Evolutionary conservation across 2,329 filamentous ascomycete species (phyloP).

Genomic region (Arachnopeziza araneosa): DNA sequence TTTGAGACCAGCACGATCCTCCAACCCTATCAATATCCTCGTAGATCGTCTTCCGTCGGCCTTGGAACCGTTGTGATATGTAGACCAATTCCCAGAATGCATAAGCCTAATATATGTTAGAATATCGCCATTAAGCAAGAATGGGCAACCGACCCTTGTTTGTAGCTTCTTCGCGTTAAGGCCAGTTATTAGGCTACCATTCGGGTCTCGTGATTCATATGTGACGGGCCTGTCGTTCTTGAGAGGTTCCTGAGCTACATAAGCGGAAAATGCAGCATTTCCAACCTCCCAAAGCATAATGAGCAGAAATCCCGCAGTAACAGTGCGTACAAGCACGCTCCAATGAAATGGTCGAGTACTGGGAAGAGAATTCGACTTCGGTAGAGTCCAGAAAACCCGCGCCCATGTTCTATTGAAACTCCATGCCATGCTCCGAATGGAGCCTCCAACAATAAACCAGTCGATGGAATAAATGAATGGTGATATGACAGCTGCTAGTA

Average conservation of each 20-base stretch:
- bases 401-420: slow-evolving; percentile 63
- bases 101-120: slow-evolving; percentile 52
- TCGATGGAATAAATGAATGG: slow-evolving; percentile 37
- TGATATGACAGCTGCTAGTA: slow-evolving; percentile 37
- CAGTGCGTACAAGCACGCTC: slow-evolving; percentile 49
- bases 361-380: slow-evolving; percentile 61
- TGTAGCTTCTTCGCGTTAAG: slow-evolving; percentile 77
- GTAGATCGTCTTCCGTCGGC: slow-evolving; percentile 73
- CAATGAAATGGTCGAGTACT: slow-evolving; percentile 51
- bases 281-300: slow-evolving; percentile 69
- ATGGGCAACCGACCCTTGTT: slow-evolving; percentile 50
- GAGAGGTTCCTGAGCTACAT: slow-evolving; percentile 72
- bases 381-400: slow-evolving; percentile 69
- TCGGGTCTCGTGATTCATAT: slow-evolving; percentile 80
- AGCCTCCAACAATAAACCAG: slow-evolving; percentile 53
- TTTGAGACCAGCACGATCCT: slow-evolving; percentile 75
- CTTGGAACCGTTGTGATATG: slow-evolving; percentile 68
- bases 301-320: slow-evolving; percentile 60
- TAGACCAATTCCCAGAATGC: slow-evolving; percentile 87
- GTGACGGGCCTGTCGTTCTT: slow-evolving; percentile 84
- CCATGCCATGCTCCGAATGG: slow-evolving; percentile 63
- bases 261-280: slow-evolving; percentile 73
- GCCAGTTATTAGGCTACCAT: slow-evolving; percentile 80
- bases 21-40: slow-evolving; percentile 79
- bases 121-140: neutral